Percentiles rank a stretch among this genome's conserved stretches.
These are phyloP conservation scores for Teratosphaeria gauchensis DNA, from an alignment of 2,329 filamentous ascomycete genomes.

Conservation along the genomic window DNA sequence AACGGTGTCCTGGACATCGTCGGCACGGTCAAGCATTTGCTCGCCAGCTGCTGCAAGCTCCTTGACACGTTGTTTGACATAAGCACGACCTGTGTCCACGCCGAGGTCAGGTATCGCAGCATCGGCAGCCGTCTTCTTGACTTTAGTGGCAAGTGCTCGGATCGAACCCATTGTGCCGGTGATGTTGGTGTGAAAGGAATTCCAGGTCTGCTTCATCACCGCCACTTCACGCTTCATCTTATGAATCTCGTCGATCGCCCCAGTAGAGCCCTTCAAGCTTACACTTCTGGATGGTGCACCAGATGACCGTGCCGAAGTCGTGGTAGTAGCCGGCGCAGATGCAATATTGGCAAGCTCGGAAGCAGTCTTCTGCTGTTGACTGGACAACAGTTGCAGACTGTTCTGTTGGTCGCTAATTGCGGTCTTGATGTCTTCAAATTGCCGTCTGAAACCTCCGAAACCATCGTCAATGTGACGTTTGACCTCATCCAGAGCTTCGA, in stretches of 20 bases:
- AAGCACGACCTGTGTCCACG: slow-evolving; percentile 70
- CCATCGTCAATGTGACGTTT: slow-evolving; percentile 95
- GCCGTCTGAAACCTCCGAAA: slow-evolving; percentile 64
- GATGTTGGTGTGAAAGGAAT: slow-evolving; percentile 80
- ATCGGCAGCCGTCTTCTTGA: slow-evolving; percentile 67
- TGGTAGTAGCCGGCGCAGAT: slow-evolving; percentile 33
- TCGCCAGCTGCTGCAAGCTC: slow-evolving; percentile 79
- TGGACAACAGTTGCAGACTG: slow-evolving; percentile 76
- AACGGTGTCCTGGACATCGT: slow-evolving; percentile 93
- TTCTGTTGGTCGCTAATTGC: slow-evolving; percentile 74
- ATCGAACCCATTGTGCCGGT: slow-evolving; percentile 78
- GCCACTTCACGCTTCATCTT: slow-evolving; percentile 79
- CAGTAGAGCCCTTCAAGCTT: slow-evolving; percentile 34
- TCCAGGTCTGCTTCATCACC: slow-evolving; percentile 85
- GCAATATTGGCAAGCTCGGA: slow-evolving; percentile 66
- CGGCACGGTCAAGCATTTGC: slow-evolving; percentile 79
- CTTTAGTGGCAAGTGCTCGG: slow-evolving; percentile 67
- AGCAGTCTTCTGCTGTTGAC: slow-evolving; percentile 79
- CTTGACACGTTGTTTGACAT: slow-evolving; percentile 81
- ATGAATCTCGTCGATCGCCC: slow-evolving; percentile 69
- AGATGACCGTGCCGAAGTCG: slow-evolving; percentile 16
- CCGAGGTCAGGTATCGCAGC: slow-evolving; percentile 61
- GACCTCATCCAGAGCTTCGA: slow-evolving; percentile 89
- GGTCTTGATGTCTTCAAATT: slow-evolving; percentile 79
- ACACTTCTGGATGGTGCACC: slow-evolving; percentile 2